phyloP scores from a whole-genome alignment of 495 filamentous ascomycete species.

The Massariosphaeria phaeospora region DNA sequence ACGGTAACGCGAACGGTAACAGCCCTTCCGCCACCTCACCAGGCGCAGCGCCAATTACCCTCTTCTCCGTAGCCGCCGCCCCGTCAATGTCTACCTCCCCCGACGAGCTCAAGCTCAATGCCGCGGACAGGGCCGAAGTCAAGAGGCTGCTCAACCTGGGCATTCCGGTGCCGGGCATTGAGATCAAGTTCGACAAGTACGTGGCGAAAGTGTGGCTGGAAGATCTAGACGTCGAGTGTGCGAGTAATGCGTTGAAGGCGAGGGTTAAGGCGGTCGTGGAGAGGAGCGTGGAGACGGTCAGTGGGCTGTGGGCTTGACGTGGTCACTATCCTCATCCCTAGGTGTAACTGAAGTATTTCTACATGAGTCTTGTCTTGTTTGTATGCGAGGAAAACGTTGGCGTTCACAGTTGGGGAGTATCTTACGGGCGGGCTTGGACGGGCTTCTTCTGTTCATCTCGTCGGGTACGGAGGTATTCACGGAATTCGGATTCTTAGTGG shows the following conservation, averaged over 20 bases:
- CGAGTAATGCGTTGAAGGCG: conserved; percentile 65
- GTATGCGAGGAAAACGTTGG: no score
- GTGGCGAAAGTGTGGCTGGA: conserved; percentile 88
- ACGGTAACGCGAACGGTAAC: conserved; percentile 11
- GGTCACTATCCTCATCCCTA: no score
- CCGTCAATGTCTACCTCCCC: not conserved
- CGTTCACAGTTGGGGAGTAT: no score
- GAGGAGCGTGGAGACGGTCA: conserved; percentile 82
- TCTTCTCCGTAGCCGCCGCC: conserved; percentile 34
- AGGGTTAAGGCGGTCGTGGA: conserved; percentile 85
- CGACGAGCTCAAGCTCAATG: not conserved
- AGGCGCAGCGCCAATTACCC: conserved; percentile 11
- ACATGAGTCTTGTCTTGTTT: no score
- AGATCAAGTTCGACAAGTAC: conserved; percentile 83
- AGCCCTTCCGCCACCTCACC: not conserved
- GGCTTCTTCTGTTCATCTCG: no score
- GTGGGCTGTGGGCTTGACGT: conserved; percentile 57
- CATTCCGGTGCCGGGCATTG: conserved; percentile 81
- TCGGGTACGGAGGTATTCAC: no score
- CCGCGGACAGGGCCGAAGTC: conserved; percentile 51
- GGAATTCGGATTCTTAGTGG: no score
- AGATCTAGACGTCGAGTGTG: conserved; percentile 81
- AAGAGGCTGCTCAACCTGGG: conserved; percentile 71
- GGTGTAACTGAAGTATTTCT: no score
- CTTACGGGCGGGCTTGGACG: no score